Evolutionary conservation across 1,284 basidiomycete genomes (phyloP).

Genomic region (Melampsora larici-populina): DNA sequence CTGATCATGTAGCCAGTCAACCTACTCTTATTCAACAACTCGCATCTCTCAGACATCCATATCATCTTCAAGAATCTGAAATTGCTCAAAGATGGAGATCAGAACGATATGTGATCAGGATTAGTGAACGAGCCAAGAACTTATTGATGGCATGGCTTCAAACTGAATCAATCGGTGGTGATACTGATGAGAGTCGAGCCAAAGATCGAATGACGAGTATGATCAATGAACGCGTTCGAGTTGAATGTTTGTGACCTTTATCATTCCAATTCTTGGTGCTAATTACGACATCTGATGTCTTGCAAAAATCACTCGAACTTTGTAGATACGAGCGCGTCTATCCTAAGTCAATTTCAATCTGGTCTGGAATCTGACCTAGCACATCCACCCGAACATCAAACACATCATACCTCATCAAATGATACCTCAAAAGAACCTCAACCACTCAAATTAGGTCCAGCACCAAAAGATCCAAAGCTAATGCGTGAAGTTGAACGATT

Average conservation of each 20-base stretch:
- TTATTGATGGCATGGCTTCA: slow-evolving; percentile 94
- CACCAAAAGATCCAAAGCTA: slow-evolving; percentile 72
- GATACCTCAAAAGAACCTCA: neutral
- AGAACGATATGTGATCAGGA: slow-evolving; percentile 84
- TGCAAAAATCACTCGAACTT: slow-evolving; percentile 8
- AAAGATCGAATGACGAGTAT: slow-evolving; percentile 65
- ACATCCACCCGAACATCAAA: slow-evolving; percentile 28
- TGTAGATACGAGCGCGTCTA: slow-evolving; percentile 29
- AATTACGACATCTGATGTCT: neutral
- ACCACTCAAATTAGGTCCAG: slow-evolving; percentile 72
- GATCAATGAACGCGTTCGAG: slow-evolving; percentile 84
- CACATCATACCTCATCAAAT: neutral
- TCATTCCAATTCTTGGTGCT: neutral
- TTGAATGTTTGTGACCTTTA: slow-evolving; percentile 68
- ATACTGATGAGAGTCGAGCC: slow-evolving; percentile 67
- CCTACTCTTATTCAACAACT: slow-evolving; percentile 72
- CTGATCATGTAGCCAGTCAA: slow-evolving; percentile 58
- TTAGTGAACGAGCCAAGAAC: slow-evolving; percentile 87
- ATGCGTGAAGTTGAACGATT: slow-evolving; percentile 72
- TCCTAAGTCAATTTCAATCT: slow-evolving; percentile 35
- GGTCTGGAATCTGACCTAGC: slow-evolving; percentile 35
- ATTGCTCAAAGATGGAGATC: slow-evolving; percentile 79
- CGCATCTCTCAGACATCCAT: slow-evolving; percentile 73
- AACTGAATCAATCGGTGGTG: slow-evolving; percentile 75
- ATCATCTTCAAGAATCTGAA: slow-evolving; percentile 66